Evolutionary conservation across 2,329 filamentous ascomycete genomes (phyloP).

Genomic region (Sordariomycetes sp.): DNA sequence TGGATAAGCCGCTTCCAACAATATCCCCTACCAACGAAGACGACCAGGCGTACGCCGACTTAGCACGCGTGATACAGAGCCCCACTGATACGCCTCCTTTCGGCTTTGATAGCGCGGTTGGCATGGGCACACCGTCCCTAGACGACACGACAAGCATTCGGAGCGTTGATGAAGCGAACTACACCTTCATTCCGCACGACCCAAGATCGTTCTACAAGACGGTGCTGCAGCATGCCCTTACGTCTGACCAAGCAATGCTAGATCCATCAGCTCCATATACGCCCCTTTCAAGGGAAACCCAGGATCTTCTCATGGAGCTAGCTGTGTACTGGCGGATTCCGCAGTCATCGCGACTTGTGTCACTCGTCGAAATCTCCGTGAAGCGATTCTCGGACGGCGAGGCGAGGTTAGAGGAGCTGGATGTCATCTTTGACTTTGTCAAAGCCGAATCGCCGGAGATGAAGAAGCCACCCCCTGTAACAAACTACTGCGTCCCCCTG

Average conservation of each 20-base stretch:
- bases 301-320: constrained; percentile 76
- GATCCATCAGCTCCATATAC: constrained; percentile 36
- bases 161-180: constrained; percentile 54
- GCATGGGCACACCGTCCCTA: constrained; percentile 54
- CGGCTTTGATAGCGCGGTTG: constrained; percentile 26
- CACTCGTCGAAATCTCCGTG: constrained; percentile 74
- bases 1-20: constrained; percentile 45
- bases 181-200: constrained; percentile 83
- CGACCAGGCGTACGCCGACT: constrained; percentile 41
- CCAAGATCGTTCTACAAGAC: constrained; percentile 74
- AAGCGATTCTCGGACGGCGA: constrained; percentile 81
- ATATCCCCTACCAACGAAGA: constrained; percentile 29
- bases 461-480: constrained; percentile 50
- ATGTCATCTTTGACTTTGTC: constrained; percentile 70
- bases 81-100: constrained; percentile 23
- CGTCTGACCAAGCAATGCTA: constrained; percentile 48
- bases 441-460: constrained; percentile 60
- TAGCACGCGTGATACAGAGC: constrained; percentile 39
- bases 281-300: constrained; percentile 65
- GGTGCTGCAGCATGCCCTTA: constrained; percentile 67
- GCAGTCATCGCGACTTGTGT: constrained; percentile 65
- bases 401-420: constrained; percentile 69
- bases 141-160: constrained; percentile 39
- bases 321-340: constrained; percentile 84
- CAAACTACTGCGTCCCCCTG: constrained; percentile 37